A percentile compares a stretch with the other conserved stretches of the same genome.
Evolutionary conservation across 1,284 basidiomycete species (phyloP).

Genomic region (Cutaneotrichosporon sp.): DNA sequence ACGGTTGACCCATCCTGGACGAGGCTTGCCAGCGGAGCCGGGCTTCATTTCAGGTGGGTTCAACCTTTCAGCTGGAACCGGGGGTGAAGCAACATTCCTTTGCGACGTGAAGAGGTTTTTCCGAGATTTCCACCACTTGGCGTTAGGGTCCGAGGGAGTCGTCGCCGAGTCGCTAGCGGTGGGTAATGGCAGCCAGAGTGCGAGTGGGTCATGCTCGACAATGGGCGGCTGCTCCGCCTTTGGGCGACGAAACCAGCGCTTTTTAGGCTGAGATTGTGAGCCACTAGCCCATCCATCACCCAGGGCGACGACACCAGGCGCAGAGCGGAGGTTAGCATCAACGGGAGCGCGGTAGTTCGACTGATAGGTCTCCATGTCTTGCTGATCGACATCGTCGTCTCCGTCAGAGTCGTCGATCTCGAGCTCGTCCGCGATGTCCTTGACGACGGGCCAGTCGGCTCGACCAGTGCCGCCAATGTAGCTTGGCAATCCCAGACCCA

Average conservation of each 20-base stretch:
- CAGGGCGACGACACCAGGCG: conserved; percentile 36
- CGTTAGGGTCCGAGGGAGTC: background rate
- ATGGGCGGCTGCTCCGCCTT: background rate
- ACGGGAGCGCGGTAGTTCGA: conserved; percentile 17
- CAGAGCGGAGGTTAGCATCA: conserved; percentile 27
- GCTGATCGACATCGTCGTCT: conserved; percentile 12
- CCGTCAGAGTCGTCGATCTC: no score
- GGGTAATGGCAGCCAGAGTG: conserved; percentile 4
- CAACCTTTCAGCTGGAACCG: background rate
- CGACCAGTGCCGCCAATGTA: conserved; percentile 6
- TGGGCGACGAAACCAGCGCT: conserved; percentile 10
- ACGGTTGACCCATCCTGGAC: conserved; percentile 6
- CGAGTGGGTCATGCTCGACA: conserved; percentile 11
- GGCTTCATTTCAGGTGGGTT: background rate
- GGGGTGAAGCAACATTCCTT: background rate
- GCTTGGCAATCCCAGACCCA: conserved; percentile 7
- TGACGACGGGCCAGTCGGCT: conserved; percentile 9
- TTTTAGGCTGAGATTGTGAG: conserved; percentile 9
- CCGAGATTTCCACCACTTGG: conserved; percentile 19
- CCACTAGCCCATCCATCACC: conserved; percentile 43
- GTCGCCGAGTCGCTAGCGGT: background rate
- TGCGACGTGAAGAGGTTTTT: conserved; percentile 15
- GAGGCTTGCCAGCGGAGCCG: background rate
- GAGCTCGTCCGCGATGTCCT: conserved; percentile 6
- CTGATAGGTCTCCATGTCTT: conserved; percentile 20